phyloP scores from a whole-genome alignment of 179 eudicot genomes.

The Silene coronaria region DNA sequence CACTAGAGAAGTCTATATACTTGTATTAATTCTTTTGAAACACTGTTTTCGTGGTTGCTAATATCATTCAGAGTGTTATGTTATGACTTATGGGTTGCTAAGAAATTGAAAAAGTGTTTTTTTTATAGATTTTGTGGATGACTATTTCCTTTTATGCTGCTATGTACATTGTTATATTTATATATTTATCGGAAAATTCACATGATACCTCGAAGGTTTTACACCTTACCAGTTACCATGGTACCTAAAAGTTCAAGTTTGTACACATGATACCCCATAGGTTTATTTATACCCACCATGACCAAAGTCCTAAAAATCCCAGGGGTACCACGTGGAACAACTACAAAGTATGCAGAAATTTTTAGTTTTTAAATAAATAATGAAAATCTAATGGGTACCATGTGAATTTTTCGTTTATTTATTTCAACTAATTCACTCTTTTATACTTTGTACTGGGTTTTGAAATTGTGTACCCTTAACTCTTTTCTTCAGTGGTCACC shows the following conservation, averaged over 20 bases:
- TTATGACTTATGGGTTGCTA: background rate
- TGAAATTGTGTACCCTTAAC: background rate
- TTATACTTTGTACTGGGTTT: background rate
- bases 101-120: background rate
- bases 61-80: background rate
- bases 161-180: background rate
- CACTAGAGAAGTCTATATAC: background rate
- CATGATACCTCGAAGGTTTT: too few species aligned
- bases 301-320: too few species aligned
- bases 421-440: background rate
- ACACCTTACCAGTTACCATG: too few species aligned
- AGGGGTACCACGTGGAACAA: too few species aligned
- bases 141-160: background rate
- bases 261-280: background rate
- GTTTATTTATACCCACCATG: too few species aligned
- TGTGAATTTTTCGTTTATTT: background rate
- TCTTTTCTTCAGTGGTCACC: constrained; percentile 55
- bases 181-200: background rate
- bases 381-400: too few species aligned
- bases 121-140: background rate
- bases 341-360: too few species aligned
- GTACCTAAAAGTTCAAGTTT: background rate
- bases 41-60: background rate
- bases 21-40: background rate
- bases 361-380: too few species aligned